These are phyloP conservation scores for Ilyonectria mors-panacis DNA, from an alignment of 2,329 filamentous ascomycete genomes.

Conservation along the genomic window DNA sequence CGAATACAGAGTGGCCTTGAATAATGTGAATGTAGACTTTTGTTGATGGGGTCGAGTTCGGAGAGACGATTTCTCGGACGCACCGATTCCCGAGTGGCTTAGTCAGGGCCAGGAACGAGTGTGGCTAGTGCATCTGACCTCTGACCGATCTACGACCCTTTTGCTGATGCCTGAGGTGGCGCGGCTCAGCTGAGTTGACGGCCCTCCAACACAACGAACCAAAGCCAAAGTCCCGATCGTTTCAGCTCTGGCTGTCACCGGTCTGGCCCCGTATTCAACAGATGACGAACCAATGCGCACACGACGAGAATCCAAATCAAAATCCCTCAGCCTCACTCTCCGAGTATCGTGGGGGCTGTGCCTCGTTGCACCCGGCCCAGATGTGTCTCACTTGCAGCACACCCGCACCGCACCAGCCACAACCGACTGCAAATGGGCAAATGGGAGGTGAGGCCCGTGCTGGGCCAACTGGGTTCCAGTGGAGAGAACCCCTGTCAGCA, in stretches of 20 bases:
- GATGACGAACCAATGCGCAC: not conserved
- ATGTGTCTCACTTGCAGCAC: conserved; percentile 1
- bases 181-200: conserved; percentile 22
- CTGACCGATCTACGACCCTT: not conserved
- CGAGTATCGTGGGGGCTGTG: not conserved
- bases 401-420: conserved; percentile 15
- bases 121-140: conserved; percentile 21
- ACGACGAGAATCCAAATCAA: not conserved
- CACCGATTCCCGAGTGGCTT: not conserved
- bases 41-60: conserved; percentile 9
- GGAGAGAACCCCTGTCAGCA: conserved; percentile 27
- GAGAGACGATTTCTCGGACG: not conserved
- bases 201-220: conserved; percentile 11
- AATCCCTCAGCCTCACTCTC: not conserved
- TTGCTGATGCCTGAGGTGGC: conserved; percentile 10
- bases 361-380: not conserved
- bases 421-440: not conserved
- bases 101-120: conserved; percentile 4
- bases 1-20: not conserved
- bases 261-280: not conserved
- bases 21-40: not conserved
- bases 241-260: conserved; percentile 5
- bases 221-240: conserved; percentile 8
- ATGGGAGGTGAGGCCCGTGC: not conserved
- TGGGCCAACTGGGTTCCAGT: not conserved